A percentile compares a stretch with the other conserved stretches of the same genome.
phyloP scores from a whole-genome alignment of 1,284 basidiomycete genomes.

The Phellinidium pouzarii region DNA sequence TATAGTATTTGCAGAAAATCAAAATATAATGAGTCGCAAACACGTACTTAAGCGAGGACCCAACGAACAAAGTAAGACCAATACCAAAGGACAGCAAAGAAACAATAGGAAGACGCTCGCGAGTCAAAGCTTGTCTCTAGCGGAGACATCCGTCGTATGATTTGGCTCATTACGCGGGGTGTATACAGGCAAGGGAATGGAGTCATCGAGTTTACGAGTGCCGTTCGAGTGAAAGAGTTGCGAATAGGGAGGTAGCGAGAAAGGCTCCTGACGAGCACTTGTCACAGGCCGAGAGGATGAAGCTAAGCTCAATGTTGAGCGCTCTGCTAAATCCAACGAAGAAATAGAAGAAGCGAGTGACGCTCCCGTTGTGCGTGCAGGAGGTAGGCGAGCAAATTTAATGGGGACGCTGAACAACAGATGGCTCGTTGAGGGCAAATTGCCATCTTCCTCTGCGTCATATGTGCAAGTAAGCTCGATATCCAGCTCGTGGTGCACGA shows the following conservation, averaged over 20 bases:
- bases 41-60: too few species aligned
- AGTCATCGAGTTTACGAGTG: constrained; percentile 60
- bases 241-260: constrained; percentile 62
- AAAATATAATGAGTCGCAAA: too few species aligned
- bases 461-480: constrained; percentile 52
- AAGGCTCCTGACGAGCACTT: constrained; percentile 25
- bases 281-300: background rate
- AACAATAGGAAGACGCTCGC: background rate
- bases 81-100: background rate
- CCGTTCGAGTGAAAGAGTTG: constrained; percentile 69
- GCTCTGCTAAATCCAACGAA: background rate
- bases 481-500: constrained; percentile 47
- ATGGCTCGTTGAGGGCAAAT: constrained; percentile 28
- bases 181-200: constrained; percentile 60
- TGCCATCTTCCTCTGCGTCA: constrained; percentile 32
- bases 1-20: background rate
- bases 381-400: constrained; percentile 37
- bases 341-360: background rate
- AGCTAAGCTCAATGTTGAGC: constrained; percentile 17
- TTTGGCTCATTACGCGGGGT: constrained; percentile 25
- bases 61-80: too few species aligned
- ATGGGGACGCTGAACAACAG: constrained; percentile 48
- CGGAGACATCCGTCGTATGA: background rate
- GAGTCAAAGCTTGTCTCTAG: background rate
- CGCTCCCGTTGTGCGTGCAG: constrained; percentile 17